Base-by-base conservation (phyloP, 2,329 filamentous ascomycete species). In the Sclerotinia borealis region DNA sequence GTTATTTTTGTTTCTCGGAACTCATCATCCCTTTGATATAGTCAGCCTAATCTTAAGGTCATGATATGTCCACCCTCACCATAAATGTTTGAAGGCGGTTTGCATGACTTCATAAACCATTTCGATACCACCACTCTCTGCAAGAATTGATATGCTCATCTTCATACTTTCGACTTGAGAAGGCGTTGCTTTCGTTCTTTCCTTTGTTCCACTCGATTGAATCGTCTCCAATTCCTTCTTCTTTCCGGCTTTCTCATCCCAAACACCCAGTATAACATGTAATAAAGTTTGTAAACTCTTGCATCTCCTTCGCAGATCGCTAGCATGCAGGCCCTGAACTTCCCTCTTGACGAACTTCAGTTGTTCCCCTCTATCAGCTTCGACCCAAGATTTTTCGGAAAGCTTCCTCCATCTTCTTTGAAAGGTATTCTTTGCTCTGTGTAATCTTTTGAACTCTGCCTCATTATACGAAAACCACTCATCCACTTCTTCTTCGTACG, bases 391-490 rank as follows among this genome's bases (percentile, higher is more conserved):
- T 48, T 78, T 73, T 49, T 78, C 76, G 19, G 79, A 74, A 58
- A 79, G 74, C 72, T 82, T 79, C 69, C 83, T 77, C 91, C 91
- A 96, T 72, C 88, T 84, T 73, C 85, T 84, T 67, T 92, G 85
- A 72, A 96, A 98, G 2, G 88, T 86, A 43, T 85, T 81, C 72
- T 91, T 90, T 25, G 90, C 88, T 60, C 87, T 85, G 60, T 90
- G 83, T 55, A 97, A 80, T 71, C 93, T 88, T 52, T 88, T 83
- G 77, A 91, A 90, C 74, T 98, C 93, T 76, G 90, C 90, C 66
- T 92, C 87, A 70, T 90, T 89, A 77, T 98, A 97, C 60, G 89
- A 87, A 76, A 99, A 99, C 95, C 95, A 99, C 78, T 99, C 95
- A 74, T 98, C 92, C 54, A 99, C 82, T 79, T 99, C 95, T 67